Evolutionary conservation across 2,329 filamentous ascomycete species (phyloP).

Genomic region (Colletotrichum abscissum): DNA sequence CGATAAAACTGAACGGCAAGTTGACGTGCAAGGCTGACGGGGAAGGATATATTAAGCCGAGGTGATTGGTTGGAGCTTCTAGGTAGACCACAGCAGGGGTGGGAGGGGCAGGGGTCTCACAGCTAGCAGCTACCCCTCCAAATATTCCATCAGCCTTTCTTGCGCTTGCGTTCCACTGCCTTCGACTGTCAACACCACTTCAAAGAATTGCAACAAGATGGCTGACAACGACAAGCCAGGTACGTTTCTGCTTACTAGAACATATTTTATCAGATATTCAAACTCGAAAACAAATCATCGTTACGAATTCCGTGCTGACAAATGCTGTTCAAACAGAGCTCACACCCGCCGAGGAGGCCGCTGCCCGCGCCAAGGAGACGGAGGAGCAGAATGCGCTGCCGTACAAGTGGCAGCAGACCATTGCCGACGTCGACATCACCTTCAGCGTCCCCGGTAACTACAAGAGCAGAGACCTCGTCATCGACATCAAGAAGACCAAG

Average conservation of each 20-base stretch:
- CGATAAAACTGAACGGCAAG: neutral
- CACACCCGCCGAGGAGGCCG: conserved; percentile 67
- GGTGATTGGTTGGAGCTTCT: conserved; percentile 32
- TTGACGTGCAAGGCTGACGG: conserved; percentile 21
- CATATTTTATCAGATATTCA: neutral
- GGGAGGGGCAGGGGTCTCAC: neutral
- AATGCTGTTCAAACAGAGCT: conserved; percentile 61
- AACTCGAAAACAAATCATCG: neutral
- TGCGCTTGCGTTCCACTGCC: conserved; percentile 36
- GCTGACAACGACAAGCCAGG: conserved; percentile 54
- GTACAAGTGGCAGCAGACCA: conserved; percentile 97
- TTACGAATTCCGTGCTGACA: conserved; percentile 36
- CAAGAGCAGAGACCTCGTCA: conserved; percentile 84
- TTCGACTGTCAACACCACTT: conserved; percentile 29
- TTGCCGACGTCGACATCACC: conserved; percentile 85
- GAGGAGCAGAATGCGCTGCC: conserved; percentile 91
- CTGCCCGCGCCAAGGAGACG: conserved; percentile 76
- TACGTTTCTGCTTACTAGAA: neutral
- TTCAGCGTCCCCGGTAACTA: conserved; percentile 83
- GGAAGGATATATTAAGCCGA: conserved; percentile 6
- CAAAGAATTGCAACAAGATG: conserved; percentile 45
- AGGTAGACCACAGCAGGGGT: neutral
- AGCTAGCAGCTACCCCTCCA: conserved; percentile 40
- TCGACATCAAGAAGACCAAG: conserved; percentile 83
- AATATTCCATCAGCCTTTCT: conserved; percentile 31